These are phyloP conservation scores for Penicillium sp. DNA, from an alignment of 2,329 filamentous ascomycete species.

Conservation along the genomic window DNA sequence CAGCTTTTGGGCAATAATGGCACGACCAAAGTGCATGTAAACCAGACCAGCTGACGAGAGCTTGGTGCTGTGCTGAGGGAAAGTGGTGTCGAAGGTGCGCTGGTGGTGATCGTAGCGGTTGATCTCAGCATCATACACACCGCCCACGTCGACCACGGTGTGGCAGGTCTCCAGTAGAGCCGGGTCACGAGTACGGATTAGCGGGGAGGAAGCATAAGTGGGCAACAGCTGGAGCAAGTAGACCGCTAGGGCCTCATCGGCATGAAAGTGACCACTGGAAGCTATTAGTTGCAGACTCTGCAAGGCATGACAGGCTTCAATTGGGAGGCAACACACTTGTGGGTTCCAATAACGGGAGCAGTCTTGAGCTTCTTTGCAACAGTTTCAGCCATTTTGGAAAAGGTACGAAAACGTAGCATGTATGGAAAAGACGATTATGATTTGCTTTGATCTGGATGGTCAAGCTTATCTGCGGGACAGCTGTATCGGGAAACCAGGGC, in stretches of 20 bases:
- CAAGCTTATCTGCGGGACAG: conserved; percentile 16
- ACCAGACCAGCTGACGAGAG: conserved; percentile 92
- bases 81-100: conserved; percentile 81
- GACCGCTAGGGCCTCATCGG: conserved; percentile 94
- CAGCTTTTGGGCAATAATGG: conserved; percentile 72
- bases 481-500: conserved; percentile 25
- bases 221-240: conserved; percentile 92
- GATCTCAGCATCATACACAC: conserved; percentile 75
- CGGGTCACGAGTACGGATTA: conserved; percentile 87
- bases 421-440: conserved; percentile 14
- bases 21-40: conserved; percentile 90
- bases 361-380: conserved; percentile 84
- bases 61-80: conserved; percentile 81
- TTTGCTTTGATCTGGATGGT: conserved; percentile 19
- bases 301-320: background rate
- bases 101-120: conserved; percentile 98
- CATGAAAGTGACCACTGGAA: conserved; percentile 86
- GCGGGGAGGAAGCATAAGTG: conserved; percentile 68
- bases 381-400: conserved; percentile 65
- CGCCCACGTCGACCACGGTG: conserved; percentile 97
- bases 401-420: conserved; percentile 41
- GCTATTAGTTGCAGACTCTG: conserved; percentile 6
- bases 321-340: conserved; percentile 60
- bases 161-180: conserved; percentile 77
- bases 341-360: conserved; percentile 78